Conservation (phyloP, 371 early-diverging fungal genomes). For the Mucor circinelloides region DNA sequence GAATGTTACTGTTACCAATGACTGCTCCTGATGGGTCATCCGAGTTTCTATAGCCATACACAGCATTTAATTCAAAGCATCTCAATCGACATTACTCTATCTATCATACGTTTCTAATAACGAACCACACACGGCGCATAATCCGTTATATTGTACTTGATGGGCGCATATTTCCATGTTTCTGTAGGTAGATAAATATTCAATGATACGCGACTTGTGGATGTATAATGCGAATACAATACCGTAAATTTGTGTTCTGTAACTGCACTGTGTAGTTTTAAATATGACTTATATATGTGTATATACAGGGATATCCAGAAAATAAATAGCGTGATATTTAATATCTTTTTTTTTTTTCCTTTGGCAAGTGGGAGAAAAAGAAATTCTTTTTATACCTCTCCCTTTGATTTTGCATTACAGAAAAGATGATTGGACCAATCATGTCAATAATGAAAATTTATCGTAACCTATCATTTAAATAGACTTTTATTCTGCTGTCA, state of each 20-base stretch:
- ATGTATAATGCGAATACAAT: background rate
- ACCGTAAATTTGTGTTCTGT: background rate
- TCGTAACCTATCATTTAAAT: background rate
- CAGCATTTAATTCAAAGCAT: background rate
- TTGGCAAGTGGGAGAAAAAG: background rate
- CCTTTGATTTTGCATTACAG: background rate
- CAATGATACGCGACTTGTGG: background rate
- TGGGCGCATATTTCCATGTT: conserved; percentile 68
- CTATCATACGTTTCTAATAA: conserved; percentile 51
- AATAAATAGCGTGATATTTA: background rate
- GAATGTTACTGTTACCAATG: conserved; percentile 31
- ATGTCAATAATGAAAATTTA: background rate
- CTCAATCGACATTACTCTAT: background rate
- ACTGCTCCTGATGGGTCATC: conserved; percentile 3
- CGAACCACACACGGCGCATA: conserved; percentile 61
- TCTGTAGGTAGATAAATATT: background rate
- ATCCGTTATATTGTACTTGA: conserved; percentile 70
- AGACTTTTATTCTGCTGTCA: too few relatives aligned
- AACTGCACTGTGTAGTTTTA: background rate
- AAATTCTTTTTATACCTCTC: background rate
- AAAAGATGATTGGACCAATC: background rate
- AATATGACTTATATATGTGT: background rate
- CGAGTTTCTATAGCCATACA: background rate
- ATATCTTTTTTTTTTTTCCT: background rate
- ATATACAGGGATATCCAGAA: background rate